Percentiles rank a stretch among this genome's conserved stretches.
These are phyloP conservation scores for Cylindrodendrum hubeiense DNA, from an alignment of 2,329 filamentous ascomycete species.

Conservation along the genomic window DNA sequence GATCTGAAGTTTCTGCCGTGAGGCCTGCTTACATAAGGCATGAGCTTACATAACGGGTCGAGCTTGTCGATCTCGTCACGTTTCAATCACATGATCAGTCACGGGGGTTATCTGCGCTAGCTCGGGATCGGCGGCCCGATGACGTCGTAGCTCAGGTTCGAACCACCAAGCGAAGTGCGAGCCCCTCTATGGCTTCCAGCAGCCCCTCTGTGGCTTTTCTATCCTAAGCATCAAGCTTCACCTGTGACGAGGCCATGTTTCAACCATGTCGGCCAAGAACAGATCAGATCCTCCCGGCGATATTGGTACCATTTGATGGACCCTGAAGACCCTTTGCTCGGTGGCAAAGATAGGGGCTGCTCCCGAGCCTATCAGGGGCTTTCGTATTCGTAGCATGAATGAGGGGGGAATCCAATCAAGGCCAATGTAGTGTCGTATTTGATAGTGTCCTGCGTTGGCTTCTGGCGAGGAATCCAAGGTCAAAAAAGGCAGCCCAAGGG, in stretches of 20 bases:
- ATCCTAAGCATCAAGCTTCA: conserved; percentile 28
- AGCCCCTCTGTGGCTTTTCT: conserved; percentile 36
- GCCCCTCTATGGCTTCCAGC: conserved; percentile 21
- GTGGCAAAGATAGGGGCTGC: conserved; percentile 37
- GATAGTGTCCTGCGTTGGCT: not conserved
- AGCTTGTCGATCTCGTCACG: not conserved
- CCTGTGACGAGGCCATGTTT: conserved; percentile 44
- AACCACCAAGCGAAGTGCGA: conserved; percentile 1
- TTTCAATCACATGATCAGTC: conserved; percentile 22
- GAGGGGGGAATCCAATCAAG: conserved; percentile 12
- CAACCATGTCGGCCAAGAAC: conserved; percentile 28
- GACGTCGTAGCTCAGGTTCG: conserved; percentile 33
- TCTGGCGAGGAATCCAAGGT: not conserved
- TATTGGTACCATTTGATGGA: conserved; percentile 10
- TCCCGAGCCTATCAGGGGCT: conserved; percentile 7
- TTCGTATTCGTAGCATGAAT: conserved; percentile 9
- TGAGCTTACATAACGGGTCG: conserved; percentile 30
- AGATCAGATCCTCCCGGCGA: conserved; percentile 35
- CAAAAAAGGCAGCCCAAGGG: conserved; percentile 8
- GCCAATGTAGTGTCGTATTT: conserved; percentile 3
- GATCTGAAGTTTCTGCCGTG: conserved; percentile 45
- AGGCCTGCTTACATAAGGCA: conserved; percentile 25
- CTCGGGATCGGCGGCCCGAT: conserved; percentile 30
- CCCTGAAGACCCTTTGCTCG: conserved; percentile 29
- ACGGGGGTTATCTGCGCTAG: not conserved